Conservation (phyloP, 495 filamentous ascomycete genomes). For the Cetradonia linearis region DNA sequence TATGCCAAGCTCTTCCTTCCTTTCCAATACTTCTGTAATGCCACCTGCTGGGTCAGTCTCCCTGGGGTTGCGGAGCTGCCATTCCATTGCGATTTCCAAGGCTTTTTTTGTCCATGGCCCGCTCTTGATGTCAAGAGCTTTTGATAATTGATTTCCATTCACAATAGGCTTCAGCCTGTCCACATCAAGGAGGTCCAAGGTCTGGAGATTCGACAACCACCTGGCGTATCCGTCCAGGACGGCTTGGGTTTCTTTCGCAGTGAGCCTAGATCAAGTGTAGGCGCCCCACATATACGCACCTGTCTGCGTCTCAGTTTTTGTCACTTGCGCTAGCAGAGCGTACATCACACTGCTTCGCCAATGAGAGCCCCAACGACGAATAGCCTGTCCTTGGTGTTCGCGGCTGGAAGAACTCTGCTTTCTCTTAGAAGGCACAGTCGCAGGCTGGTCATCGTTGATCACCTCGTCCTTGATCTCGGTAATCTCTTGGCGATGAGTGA, state of each 20-base stretch:
- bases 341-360: constrained; percentile 71
- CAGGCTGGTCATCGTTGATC: constrained; percentile 27
- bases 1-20: constrained; percentile 41
- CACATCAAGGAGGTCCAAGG: constrained; percentile 35
- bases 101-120: constrained; percentile 75
- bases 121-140: constrained; percentile 47
- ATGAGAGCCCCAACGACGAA: constrained; percentile 63
- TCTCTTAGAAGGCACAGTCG: constrained; percentile 33
- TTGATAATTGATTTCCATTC: constrained; percentile 54
- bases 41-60: constrained; percentile 47
- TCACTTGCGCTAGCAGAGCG: constrained; percentile 56
- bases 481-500: constrained; percentile 50
- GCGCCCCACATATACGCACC: background rate
- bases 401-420: constrained; percentile 28
- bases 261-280: background rate
- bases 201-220: constrained; percentile 38
- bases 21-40: constrained; percentile 51
- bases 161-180: constrained; percentile 48
- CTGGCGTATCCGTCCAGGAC: constrained; percentile 36
- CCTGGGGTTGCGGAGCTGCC: constrained; percentile 76
- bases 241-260: constrained; percentile 13
- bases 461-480: constrained; percentile 45
- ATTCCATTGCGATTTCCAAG: constrained; percentile 60
- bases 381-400: constrained; percentile 58
- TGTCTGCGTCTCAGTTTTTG: constrained; percentile 27